Conservation (phyloP, 2,329 filamentous ascomycete species). For the Elsinoe arachidis region DNA sequence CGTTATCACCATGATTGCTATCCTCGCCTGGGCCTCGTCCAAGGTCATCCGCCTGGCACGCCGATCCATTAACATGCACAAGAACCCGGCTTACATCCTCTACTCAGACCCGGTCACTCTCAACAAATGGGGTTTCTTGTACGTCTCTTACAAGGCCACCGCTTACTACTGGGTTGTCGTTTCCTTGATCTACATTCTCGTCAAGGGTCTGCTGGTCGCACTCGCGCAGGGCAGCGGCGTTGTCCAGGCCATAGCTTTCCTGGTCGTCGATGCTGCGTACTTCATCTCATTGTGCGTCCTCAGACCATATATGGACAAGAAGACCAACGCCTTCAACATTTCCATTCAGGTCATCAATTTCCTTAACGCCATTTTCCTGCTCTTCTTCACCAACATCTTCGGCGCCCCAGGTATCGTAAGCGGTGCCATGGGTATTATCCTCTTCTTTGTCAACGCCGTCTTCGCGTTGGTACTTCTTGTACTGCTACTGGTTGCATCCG, state of each 20-base stretch:
- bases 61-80: slow-evolving; percentile 82
- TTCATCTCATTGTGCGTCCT: slow-evolving; percentile 71
- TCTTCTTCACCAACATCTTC: slow-evolving; percentile 84
- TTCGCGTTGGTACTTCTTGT: slow-evolving; percentile 76
- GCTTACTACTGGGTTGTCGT: slow-evolving; percentile 93
- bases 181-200: slow-evolving; percentile 64
- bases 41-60: slow-evolving; percentile 87
- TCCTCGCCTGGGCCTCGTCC: slow-evolving; percentile 75
- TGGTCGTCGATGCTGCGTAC: slow-evolving; percentile 72
- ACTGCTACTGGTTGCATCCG: slow-evolving; percentile 68
- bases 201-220: slow-evolving; percentile 85
- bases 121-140: slow-evolving; percentile 97
- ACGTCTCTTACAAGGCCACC: slow-evolving; percentile 91
- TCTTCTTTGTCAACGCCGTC: slow-evolving; percentile 79
- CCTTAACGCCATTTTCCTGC: slow-evolving; percentile 76
- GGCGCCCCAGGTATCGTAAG: slow-evolving; percentile 73
- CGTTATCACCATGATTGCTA: slow-evolving; percentile 68
- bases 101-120: slow-evolving; percentile 90
- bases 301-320: slow-evolving; percentile 97
- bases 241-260: slow-evolving; percentile 70
- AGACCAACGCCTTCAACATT: slow-evolving; percentile 94
- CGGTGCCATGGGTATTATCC: slow-evolving; percentile 78
- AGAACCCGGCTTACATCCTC: slow-evolving; percentile 92
- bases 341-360: slow-evolving; percentile 85
- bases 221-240: slow-evolving; percentile 63